Evolutionary conservation across 352 stramenopile species (phyloP).

Genomic region (Pythium folliculosum): DNA sequence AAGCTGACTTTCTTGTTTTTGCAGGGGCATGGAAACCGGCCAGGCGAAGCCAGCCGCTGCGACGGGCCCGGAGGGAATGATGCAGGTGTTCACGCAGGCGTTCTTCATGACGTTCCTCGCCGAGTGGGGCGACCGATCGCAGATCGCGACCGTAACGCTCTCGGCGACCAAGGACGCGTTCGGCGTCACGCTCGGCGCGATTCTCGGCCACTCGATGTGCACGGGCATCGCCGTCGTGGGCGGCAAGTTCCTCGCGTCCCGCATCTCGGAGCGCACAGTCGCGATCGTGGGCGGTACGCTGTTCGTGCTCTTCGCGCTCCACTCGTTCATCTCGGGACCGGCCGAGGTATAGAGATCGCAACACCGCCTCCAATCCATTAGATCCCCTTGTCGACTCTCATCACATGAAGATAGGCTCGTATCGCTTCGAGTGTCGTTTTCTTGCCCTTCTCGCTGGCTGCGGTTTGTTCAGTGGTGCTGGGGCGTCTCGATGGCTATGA

Average conservation of each 20-base stretch:
- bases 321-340: constrained; percentile 93
- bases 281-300: constrained; percentile 94
- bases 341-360: constrained; percentile 17
- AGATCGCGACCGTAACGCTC: constrained; percentile 98
- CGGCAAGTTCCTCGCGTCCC: constrained; percentile 96
- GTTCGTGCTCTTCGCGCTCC: constrained; percentile 97
- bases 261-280: constrained; percentile 98
- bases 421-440: not conserved
- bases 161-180: constrained; percentile 95
- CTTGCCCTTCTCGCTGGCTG: not conserved
- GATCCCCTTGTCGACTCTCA: not conserved
- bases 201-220: constrained; percentile 97
- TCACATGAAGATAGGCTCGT: constrained; percentile 2
- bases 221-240: constrained; percentile 97
- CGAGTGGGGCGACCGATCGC: constrained; percentile 98
- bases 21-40: constrained; percentile 35
- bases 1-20: not conserved
- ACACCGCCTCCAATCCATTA: not conserved
- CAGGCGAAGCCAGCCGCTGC: constrained; percentile 24
- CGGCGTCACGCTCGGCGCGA: constrained; percentile 95
- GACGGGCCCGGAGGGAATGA: constrained; percentile 53
- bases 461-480: not conserved
- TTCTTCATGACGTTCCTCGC: constrained; percentile 99
- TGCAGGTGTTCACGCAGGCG: constrained; percentile 91
- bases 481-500: no score